These are phyloP conservation scores for Hypholoma sublateritium DNA, from an alignment of 768 basidiomycete species.

Conservation along the genomic window DNA sequence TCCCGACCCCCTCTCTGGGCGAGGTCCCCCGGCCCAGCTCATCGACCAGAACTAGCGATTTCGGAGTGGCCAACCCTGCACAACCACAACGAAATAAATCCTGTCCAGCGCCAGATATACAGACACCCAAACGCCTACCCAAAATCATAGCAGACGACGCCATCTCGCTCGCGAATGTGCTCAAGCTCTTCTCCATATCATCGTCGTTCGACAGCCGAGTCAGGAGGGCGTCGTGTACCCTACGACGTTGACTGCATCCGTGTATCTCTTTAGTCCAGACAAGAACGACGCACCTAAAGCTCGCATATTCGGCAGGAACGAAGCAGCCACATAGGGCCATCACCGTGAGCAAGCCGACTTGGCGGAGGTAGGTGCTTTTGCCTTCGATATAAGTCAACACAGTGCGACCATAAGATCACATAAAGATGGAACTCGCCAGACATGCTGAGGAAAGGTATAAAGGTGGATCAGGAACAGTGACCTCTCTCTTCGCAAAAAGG, in stretches of 20 bases:
- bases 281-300: constrained; percentile 56
- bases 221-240: constrained; percentile 81
- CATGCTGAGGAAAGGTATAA: constrained; percentile 32
- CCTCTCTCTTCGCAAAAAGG: too few relatives aligned
- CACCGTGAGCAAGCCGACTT: constrained; percentile 78
- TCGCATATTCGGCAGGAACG: constrained; percentile 92
- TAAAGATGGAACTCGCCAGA: constrained; percentile 30
- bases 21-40: constrained; percentile 94
- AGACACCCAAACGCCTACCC: constrained; percentile 37
- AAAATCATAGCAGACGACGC: constrained; percentile 88
- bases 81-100: neutral
- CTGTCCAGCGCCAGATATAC: neutral
- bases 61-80: constrained; percentile 66
- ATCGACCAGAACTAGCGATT: constrained; percentile 83
- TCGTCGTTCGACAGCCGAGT: constrained; percentile 93
- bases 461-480: too few relatives aligned
- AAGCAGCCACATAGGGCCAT: constrained; percentile 92
- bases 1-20: constrained; percentile 77
- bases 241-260: constrained; percentile 21
- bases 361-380: constrained; percentile 91
- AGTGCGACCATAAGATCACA: neutral
- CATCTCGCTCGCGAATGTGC: constrained; percentile 97
- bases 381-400: constrained; percentile 36
- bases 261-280: neutral
- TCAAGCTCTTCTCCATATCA: constrained; percentile 83